These are phyloP conservation scores for Oxytropis ochrocephala DNA, from an alignment of 306 rosid genomes.

Conservation along the genomic window DNA sequence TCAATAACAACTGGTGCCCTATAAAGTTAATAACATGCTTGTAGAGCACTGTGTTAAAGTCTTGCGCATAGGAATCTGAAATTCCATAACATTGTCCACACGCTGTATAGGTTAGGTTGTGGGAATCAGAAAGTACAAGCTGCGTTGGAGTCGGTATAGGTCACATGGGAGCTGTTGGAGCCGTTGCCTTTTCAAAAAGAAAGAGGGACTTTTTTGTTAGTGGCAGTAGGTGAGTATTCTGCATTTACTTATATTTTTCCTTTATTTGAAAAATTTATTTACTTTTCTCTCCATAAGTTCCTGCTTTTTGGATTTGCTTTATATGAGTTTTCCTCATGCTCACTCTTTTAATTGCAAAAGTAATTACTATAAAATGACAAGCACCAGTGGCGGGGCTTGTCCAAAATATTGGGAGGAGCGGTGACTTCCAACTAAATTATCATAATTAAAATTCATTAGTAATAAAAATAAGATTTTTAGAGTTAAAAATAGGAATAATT, in stretches of 20 bases:
- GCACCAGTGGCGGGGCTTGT: too few relatives aligned
- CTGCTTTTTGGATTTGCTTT: neutral
- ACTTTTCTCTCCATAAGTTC: neutral
- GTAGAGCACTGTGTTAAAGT: neutral
- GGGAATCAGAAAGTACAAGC: constrained; percentile 75
- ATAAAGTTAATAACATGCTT: constrained; percentile 11
- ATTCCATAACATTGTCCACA: neutral
- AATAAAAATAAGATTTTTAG: too few relatives aligned
- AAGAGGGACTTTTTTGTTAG: constrained; percentile 76
- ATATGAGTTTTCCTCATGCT: neutral
- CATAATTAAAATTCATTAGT: too few relatives aligned
- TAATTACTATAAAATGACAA: neutral
- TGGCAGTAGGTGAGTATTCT: constrained; percentile 77
- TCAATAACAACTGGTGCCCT: neutral
- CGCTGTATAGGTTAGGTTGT: constrained; percentile 72
- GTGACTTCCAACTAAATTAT: too few relatives aligned
- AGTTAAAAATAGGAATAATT: too few relatives aligned
- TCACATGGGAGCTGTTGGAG: constrained; percentile 91
- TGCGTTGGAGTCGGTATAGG: constrained; percentile 84
- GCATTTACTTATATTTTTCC: neutral
- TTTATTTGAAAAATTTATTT: neutral
- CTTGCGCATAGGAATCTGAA: neutral
- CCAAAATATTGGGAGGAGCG: too few relatives aligned
- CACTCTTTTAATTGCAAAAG: constrained; percentile 3
- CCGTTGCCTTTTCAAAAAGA: constrained; percentile 77